Evolutionary conservation across 108 stramenopile genomes (phyloP), one percentile per base, ranked within the genome.

Genomic region (Pseudonitzschia multiseries): DNA sequence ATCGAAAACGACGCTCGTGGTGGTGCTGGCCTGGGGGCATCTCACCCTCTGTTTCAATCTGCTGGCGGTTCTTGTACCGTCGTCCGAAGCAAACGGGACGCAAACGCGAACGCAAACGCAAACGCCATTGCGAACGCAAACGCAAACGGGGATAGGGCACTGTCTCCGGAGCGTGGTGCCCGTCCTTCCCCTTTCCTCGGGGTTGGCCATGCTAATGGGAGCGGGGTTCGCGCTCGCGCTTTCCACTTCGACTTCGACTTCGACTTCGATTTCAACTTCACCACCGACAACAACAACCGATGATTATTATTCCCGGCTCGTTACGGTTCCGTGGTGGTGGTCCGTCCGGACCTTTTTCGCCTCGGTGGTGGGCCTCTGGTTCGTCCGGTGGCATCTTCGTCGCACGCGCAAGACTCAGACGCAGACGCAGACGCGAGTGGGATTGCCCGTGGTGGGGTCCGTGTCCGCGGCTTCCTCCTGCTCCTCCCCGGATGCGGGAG

Each of bases 1-100:
- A 36, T 5, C 36, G 6, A 2, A 36, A 36, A 36, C 36, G 6
- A 2, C 36, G 36, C 36, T 36, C 18, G 21, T 21, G 1, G 15
- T 77, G 0, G 54, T 70, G 65, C 20, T 63, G 41, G 40, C 31
- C 43, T 77, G 76, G 76, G 56, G 60, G 8, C 64, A 77, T 46
- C 20, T 41, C 0, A 46, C 69, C 42, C 21, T 77, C 24, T 69
- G 57, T 59, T 61, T 51, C 43, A 77, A 77, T 66, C 22, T 77
- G 18, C 29, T 31, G 42, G 31, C 65, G 17, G 29, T 77, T 31
- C 5, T 52, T 29, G 24, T 20, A 44, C 4, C n/a, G n/a, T n/a
- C n/a, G n/a, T n/a, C n/a, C n/a, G n/a, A n/a, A n/a, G n/a, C n/a
- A n/a, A n/a, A 73, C 4, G 46, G 2, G 18, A 13, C 20, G 21